Evolutionary conservation across 2,329 filamentous ascomycete genomes (phyloP).

Genomic region (Tolypocladium pustulatum): DNA sequence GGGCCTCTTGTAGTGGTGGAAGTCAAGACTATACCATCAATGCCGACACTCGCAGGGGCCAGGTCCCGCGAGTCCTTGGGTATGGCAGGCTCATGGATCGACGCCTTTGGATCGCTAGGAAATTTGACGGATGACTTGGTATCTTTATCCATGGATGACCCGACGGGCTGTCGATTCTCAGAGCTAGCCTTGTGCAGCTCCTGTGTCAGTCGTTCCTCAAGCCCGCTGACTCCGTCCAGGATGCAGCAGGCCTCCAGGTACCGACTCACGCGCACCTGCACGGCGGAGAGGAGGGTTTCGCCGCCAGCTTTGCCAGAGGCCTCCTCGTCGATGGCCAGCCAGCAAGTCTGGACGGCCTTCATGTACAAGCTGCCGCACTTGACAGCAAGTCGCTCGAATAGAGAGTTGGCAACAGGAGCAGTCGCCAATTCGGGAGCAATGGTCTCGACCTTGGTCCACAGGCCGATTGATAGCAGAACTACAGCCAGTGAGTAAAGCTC

Average conservation of each 20-base stretch:
- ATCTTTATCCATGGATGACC: not conserved
- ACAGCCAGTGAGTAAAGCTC: slow-evolving; percentile 68
- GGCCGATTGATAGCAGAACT: slow-evolving; percentile 61
- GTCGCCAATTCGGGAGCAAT: slow-evolving; percentile 31
- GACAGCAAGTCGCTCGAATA: slow-evolving; percentile 51
- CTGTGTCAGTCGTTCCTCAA: slow-evolving; percentile 42
- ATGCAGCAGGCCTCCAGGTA: slow-evolving; percentile 52
- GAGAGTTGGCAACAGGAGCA: slow-evolving; percentile 47
- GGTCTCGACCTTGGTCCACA: slow-evolving; percentile 59
- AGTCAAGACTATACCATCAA: slow-evolving; percentile 8
- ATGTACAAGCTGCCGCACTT: slow-evolving; percentile 66
- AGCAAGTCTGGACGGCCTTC: slow-evolving; percentile 63
- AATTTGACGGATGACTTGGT: not conserved
- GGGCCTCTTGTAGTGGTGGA: not conserved
- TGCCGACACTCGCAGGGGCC: not conserved
- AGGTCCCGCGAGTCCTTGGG: not conserved
- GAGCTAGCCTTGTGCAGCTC: slow-evolving; percentile 26
- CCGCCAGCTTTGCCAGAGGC: slow-evolving; percentile 33
- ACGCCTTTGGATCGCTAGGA: slow-evolving; percentile 1
- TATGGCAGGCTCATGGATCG: not conserved
- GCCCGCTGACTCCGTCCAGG: slow-evolving; percentile 45
- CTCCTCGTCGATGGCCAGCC: slow-evolving; percentile 58
- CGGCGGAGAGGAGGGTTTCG: slow-evolving; percentile 40
- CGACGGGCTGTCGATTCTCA: not conserved
- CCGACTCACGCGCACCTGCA: slow-evolving; percentile 44